Evolutionary conservation across 2,329 filamentous ascomycete genomes (phyloP), one percentile per base, ranked within the genome.

Genomic region (Neonectria neomacrospora): DNA sequence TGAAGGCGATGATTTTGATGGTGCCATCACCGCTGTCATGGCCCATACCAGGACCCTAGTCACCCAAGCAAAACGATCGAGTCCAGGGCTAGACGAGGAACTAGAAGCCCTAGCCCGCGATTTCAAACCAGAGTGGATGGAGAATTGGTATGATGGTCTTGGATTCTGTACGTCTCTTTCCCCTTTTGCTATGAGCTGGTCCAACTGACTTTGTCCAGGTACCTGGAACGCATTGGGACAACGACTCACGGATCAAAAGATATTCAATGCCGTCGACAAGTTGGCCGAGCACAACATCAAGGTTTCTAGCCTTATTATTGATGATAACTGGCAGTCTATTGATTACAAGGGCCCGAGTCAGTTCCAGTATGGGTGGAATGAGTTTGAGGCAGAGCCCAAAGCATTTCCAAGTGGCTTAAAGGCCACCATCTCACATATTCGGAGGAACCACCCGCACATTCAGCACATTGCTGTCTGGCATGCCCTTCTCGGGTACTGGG

Each of bases 201-300:
- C n/a, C 9, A 48, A 44, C 67, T 77, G 16, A 76, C 65, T 6
- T 18, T 12, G 3, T 3, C 6, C 48, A 88, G 87, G 86, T 76
- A 99, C 96, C 1, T 99, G 96, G 96, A 99, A 98, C 74, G 91
- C 90, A 0, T 83, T 99, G 0, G 96, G 96, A 0, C 93, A 96
- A 71, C 82, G 90, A 47, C 82, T 99, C 34, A 96, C 90, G 0
- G 92, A 95, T 64, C 83, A 92, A 20, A 96, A 93, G 71, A 87
- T 99, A 14, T 82, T 94, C 12, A 78, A 88, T 42, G 93, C 94
- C 1, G 81, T 98, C 1, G 88, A 93, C 61, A 84, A 86, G 1
- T 81, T 99, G 11, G 85, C 89, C 5, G 82, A 88, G 30, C 85
- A 91, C 59, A 86, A 90, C 1, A 92, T 99, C 73, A 89, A 91